Base-by-base conservation (phyloP, 306 rosid genomes). In the Astragalus glycyphyllos region DNA sequence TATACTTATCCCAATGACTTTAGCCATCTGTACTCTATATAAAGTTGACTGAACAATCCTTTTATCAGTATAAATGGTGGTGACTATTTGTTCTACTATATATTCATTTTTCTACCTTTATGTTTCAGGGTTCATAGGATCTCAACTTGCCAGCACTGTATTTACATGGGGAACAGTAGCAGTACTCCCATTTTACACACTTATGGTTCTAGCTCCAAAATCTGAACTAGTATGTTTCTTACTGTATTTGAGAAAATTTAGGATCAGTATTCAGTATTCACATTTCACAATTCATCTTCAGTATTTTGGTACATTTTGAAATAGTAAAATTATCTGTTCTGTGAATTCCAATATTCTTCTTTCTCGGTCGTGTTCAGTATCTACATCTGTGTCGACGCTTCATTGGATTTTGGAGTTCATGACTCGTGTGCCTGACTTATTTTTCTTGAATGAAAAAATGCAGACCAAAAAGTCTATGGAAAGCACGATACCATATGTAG, bases 121-220 rank as follows among this genome's bases (percentile, higher is more conserved):
- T 71, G 69, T 80, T 86, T 73, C 88, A 94, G 97, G 92, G 89
- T 67, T 83, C 61, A 17, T 76, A 35, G 82, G 77, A 59, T 57
- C 96, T 80, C 91, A 89, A 75, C 84, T 94, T 56, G 89, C 96
- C 55, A 84, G 83, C 83, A 71, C 81, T 55, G 96, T 79, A 71
- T 91, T 94, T 69, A 85, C 96, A 17, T 47, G 84, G 70, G 99
- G 97, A 71, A 94, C 97, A 65, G n/a, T 76, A 45, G 89, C 97
- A 41, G 99, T 94, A 58, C 96, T 94, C 53, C 99, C 99, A 31
- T 94, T 87, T 79, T 94, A 94, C 76, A 76, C 89, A 53, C 97
- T 94, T 63, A 94, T 94, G 97, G 96, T 94, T 84, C 58, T 91
- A 53, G 97, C 96, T 59, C 99, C 99, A 20, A 87, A 86, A 53